These are phyloP conservation scores for Panellus pusillus DNA, from an alignment of 768 basidiomycete species.

Conservation along the genomic window DNA sequence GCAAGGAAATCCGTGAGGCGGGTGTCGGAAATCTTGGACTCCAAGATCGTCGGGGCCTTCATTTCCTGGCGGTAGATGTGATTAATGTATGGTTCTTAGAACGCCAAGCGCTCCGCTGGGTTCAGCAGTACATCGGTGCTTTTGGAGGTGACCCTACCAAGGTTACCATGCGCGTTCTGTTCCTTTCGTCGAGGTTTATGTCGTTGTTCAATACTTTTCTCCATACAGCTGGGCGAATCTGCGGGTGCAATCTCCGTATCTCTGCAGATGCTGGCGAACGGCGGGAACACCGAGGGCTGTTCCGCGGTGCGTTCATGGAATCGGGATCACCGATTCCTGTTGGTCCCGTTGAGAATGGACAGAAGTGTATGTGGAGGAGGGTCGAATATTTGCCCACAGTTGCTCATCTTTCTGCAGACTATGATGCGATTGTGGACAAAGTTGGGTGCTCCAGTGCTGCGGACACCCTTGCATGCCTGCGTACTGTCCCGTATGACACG, in stretches of 20 bases:
- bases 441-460: conserved; percentile 39
- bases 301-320: conserved; percentile 53
- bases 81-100: conserved; percentile 34
- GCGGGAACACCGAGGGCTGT: conserved; percentile 46
- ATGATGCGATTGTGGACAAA: conserved; percentile 41
- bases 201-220: background rate
- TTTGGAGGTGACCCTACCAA: conserved; percentile 67
- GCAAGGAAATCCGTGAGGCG: conserved; percentile 43
- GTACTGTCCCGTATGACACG: conserved; percentile 35
- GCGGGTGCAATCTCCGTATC: conserved; percentile 57
- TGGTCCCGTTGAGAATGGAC: conserved; percentile 44
- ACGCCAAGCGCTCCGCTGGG: conserved; percentile 61
- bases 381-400: background rate
- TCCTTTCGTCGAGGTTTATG: background rate
- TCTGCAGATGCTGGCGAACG: conserved; percentile 50
- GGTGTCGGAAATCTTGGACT: conserved; percentile 58
- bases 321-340: conserved; percentile 49
- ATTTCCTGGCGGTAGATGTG: background rate
- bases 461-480: conserved; percentile 48
- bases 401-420: conserved; percentile 26
- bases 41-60: conserved; percentile 44
- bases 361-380: conserved; percentile 28
- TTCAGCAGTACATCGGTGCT: conserved; percentile 56
- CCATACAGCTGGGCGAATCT: conserved; percentile 49
- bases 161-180: conserved; percentile 45